Evolutionary conservation across 1,284 basidiomycete species (phyloP), one percentile per base, ranked within the genome.

Genomic region (Porphyrellus sp.): DNA sequence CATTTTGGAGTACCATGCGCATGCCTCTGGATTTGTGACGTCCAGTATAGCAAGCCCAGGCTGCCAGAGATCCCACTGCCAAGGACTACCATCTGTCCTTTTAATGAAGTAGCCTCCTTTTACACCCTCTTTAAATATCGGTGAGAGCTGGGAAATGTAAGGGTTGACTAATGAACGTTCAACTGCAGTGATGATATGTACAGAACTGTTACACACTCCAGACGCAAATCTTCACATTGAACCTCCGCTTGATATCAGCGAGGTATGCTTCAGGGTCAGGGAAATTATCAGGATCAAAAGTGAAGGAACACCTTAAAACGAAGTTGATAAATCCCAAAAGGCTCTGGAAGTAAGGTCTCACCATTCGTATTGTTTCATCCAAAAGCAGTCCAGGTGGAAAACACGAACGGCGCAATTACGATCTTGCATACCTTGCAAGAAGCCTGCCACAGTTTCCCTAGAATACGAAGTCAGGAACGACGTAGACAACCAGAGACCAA

Each of bases 331-430:
- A 48, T 12, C 21, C 33, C 40, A 23, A 44, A n/a, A 6, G 16
- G 7, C 15, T 28, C 12, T 7, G 28, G 51, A 45, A 28, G 28
- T 9, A 16, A 37, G 48, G 34, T 52, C 66, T 45, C 51, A 77
- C 86, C 86, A 88, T 69, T 87, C 82, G 65, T 86, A 88, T 64
- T 84, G 81, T 64, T 85, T 86, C 85, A 88, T 88, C 84, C 84
- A 88, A 72, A 88, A 89, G 63, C 86, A 89, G 63, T 90, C 87
- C 39, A 89, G 66, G 60, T 90, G 86, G 72, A 89, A 85, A 1
- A 88, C 85, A n/a, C 85, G 78, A n/a, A 88, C 85, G 27, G 75
- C 77, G 59, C 85, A 86, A 51, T 81, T 72, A 24, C 85, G 77
- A 21, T 85, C 75, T 55, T 77, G 70, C 86, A 90, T 89, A 12